Conservation (phyloP, 208 protist species). For the Ichthyophonus hoferi region DNA sequence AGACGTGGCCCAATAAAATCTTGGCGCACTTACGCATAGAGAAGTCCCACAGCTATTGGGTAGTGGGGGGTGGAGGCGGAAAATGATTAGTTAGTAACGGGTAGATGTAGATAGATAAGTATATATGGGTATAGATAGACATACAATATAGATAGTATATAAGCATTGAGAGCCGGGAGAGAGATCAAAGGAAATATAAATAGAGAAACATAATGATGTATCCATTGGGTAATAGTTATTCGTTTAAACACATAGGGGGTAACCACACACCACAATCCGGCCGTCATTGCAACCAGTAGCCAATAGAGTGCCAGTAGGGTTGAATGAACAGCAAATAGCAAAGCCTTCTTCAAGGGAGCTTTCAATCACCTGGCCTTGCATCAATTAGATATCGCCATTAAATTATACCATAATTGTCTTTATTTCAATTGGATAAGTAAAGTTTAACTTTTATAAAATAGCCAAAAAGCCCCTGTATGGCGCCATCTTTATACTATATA, state of each 20-base stretch:
- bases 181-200: not conserved
- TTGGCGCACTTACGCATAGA: not conserved
- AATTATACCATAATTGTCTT: too few relatives aligned
- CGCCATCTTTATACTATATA: too few relatives aligned
- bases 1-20: not conserved
- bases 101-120: not conserved
- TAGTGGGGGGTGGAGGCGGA: not conserved
- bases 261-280: not conserved
- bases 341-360: not conserved
- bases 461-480: too few relatives aligned
- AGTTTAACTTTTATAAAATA: too few relatives aligned
- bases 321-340: not conserved
- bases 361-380: not conserved
- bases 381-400: too few relatives aligned
- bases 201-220: not conserved
- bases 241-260: too few relatives aligned
- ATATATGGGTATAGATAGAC: not conserved
- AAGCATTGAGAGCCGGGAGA: not conserved
- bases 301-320: constrained; percentile 6
- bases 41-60: not conserved
- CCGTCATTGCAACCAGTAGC: constrained; percentile 23
- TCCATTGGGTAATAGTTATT: too few relatives aligned
- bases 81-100: not conserved
- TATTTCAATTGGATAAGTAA: too few relatives aligned
- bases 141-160: too few relatives aligned